phyloP scores from a whole-genome alignment of 345 rosid genomes.

The Hypericum androsaemum region DNA sequence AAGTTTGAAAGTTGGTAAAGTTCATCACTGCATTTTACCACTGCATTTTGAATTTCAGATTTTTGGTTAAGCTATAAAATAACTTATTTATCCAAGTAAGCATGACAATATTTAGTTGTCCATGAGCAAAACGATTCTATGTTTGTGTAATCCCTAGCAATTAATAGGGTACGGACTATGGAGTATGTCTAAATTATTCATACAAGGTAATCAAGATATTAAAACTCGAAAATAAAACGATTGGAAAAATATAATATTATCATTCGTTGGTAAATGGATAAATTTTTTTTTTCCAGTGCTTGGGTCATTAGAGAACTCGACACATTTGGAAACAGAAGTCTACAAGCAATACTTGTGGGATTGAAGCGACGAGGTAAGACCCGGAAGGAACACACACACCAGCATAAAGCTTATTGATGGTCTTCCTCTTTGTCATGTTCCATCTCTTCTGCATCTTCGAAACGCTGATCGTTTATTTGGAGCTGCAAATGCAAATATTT shows the following conservation, averaged over 20 bases:
- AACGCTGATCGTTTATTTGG: conserved; percentile 71
- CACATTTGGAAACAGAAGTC: no score
- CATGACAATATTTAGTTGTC: conserved; percentile 65
- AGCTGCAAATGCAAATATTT: conserved; percentile 39
- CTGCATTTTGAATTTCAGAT: background rate
- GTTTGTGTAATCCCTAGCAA: conserved; percentile 70
- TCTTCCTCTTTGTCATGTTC: conserved; percentile 28
- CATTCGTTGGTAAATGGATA: no score
- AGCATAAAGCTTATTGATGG: conserved; percentile 16
- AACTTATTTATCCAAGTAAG: conserved; percentile 52
- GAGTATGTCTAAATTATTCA: no score
- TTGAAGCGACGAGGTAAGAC: no score
- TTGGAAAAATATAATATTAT: no score
- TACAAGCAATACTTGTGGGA: no score
- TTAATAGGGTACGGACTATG: conserved; percentile 64
- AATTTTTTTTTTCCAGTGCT: no score
- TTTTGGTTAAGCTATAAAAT: no score
- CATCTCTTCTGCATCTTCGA: conserved; percentile 92
- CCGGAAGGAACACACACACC: background rate
- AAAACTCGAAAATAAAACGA: no score
- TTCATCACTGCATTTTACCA: no score
- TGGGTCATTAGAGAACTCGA: no score
- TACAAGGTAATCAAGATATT: no score
- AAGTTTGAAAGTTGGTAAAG: background rate
- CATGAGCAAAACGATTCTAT: conserved; percentile 79